Conservation (phyloP, 2,329 filamentous ascomycete genomes). For the Pseudovirgaria hyperparasitica region DNA sequence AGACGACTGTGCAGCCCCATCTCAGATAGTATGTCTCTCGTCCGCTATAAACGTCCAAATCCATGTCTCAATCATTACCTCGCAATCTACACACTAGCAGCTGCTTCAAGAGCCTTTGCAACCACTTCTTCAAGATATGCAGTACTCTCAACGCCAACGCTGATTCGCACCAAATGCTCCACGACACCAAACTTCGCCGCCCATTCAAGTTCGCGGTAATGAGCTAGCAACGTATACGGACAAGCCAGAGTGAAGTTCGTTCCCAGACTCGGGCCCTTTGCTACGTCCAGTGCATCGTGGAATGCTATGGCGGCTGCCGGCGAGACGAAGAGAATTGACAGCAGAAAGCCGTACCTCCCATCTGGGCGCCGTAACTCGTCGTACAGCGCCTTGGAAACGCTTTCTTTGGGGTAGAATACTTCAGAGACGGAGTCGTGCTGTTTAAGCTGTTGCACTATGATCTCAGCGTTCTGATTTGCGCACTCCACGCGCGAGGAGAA, state of each 20-base stretch:
- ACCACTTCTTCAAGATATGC: too few relatives aligned
- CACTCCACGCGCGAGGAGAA: constrained; percentile 28
- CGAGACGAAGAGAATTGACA: constrained; percentile 39
- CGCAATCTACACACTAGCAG: too few relatives aligned
- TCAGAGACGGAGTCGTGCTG: constrained; percentile 8
- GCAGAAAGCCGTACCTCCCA: constrained; percentile 39
- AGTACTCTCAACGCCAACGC: constrained; percentile 38
- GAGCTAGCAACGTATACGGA: constrained; percentile 35
- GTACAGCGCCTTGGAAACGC: constrained; percentile 14
- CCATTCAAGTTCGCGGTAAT: constrained; percentile 26
- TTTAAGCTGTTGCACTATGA: constrained; percentile 29
- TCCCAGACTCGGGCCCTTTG: constrained; percentile 41
- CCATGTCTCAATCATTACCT: too few relatives aligned
- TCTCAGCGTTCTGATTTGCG: constrained; percentile 33
- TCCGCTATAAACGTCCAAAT: too few relatives aligned
- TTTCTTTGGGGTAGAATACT: constrained; percentile 33
- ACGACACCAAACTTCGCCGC: constrained; percentile 26
- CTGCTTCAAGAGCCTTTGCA: too few relatives aligned
- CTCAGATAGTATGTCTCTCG: too few relatives aligned
- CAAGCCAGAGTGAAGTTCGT: constrained; percentile 39
- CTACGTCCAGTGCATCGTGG: constrained; percentile 37
- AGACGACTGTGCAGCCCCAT: too few relatives aligned
- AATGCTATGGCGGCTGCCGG: constrained; percentile 31
- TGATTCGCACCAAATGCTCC: constrained; percentile 33
- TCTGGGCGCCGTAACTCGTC: constrained; percentile 11